Evolutionary conservation across 345 rosid species (phyloP).

Genomic region (Citrus inodora): DNA sequence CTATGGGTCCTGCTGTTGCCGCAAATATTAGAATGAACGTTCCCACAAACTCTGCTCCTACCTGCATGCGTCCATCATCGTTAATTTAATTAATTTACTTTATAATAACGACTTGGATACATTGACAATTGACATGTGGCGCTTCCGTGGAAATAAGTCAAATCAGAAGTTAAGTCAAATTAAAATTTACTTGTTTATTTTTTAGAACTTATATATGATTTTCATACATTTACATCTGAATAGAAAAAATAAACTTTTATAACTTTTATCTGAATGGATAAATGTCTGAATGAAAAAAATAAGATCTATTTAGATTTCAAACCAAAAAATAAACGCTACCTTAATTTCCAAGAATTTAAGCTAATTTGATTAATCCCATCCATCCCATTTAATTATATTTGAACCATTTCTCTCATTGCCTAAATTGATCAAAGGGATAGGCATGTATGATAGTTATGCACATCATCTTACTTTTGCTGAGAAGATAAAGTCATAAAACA

Average conservation of each 20-base stretch:
- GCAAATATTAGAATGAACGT: conserved; percentile 89
- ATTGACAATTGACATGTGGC: background rate
- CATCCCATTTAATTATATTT: no score
- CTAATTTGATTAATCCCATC: no score
- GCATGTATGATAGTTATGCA: background rate
- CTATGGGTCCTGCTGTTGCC: conserved; percentile 92
- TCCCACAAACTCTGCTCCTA: conserved; percentile 97
- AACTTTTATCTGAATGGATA: fast-evolving
- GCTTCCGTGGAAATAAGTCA: no score
- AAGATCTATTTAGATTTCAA: no score
- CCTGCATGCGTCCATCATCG: conserved; percentile 28
- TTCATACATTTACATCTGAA: fast-evolving
- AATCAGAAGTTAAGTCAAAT: no score
- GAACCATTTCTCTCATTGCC: background rate
- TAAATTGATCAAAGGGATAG: background rate
- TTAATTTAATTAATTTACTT: no score
- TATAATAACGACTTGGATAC: background rate
- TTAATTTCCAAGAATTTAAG: no score
- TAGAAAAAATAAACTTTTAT: no score
- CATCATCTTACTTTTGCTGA: background rate
- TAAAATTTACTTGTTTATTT: no score
- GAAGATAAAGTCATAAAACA: background rate
- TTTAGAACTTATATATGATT: no score
- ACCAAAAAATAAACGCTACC: no score
- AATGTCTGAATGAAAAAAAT: no score